Base-by-base conservation (phyloP, 805 yeast genomes). In the Starmerella vitae region DNA sequence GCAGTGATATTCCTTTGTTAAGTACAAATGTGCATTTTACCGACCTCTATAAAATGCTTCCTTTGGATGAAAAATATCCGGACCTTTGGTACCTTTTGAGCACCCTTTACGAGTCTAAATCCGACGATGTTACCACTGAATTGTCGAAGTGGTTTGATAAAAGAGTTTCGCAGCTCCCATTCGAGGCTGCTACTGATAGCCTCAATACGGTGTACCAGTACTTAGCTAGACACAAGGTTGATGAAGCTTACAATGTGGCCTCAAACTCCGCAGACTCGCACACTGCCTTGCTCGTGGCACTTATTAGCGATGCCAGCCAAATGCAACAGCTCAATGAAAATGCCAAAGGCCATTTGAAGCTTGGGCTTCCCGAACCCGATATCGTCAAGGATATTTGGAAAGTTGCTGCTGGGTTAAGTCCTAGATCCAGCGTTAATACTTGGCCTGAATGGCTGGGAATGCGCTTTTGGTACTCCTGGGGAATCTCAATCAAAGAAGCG, bases 401-500 rank as follows among this genome's bases (percentile, higher is more conserved):
- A 44, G 57, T 86, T 3, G 61, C 86, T 14, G 63, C 79, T 18
- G 60, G 65, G 8, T 45, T 38, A 1, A 43, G 48, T 4, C 50
- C 46, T 2, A 17, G 26, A 8, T 12, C n/a, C 8, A 22, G 52
- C 9, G 42, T 47, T 21, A 29, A 53, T 14, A 68, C 78, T 13
- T 81, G 94, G 93, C 66, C 70, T 42, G 63, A 77, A 24, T 65
- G 70, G 19, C 63, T 86, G 24, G 72, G 75, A 1, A 47, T 81
- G 38, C 54, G 65, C 15, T 49, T 85, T n/a, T 72, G 71, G 52
- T 86, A 76, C 57, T 30, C 41, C 9, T 18, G 12, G 1, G 4
- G 30, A 15, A 83, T 81, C 3, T 19, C 49, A 6, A 24, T 34
- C 20, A 32, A 33, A 19, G 34, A 39, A 19, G 40, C 41, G n/a